phyloP scores from a whole-genome alignment of 345 rosid species.

The Cardamine occulta region DNA sequence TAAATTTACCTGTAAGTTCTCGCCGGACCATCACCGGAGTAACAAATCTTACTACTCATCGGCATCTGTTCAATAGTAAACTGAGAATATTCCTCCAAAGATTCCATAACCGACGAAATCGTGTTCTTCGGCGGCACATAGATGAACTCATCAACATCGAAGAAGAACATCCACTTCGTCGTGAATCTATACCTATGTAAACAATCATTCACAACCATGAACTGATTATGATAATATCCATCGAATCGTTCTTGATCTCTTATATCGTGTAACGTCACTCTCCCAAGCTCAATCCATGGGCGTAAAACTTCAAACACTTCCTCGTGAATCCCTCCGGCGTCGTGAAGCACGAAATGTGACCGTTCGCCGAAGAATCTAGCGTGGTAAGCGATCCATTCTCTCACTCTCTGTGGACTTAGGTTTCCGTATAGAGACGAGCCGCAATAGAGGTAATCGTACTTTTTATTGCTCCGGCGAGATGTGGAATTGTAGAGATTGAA shows the following conservation, averaged over 20 bases:
- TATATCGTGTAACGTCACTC: slow-evolving; percentile 77
- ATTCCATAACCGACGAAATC: slow-evolving; percentile 62
- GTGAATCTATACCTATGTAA: slow-evolving; percentile 73
- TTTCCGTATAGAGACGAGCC: slow-evolving; percentile 84
- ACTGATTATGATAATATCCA: slow-evolving; percentile 94
- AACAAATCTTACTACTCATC: slow-evolving; percentile 77
- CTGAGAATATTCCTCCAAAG: slow-evolving; percentile 63
- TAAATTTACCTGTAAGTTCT: slow-evolving; percentile 62
- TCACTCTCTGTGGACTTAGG: slow-evolving; percentile 74
- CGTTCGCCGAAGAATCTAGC: slow-evolving; percentile 66
- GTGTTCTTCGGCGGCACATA: slow-evolving; percentile 61
- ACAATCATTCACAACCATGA: slow-evolving; percentile 92
- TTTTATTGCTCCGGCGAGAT: slow-evolving; percentile 38
- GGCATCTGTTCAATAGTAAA: slow-evolving; percentile 87
- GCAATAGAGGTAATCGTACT: slow-evolving; percentile 82
- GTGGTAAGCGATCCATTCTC: slow-evolving; percentile 95
- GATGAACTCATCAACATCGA: slow-evolving; percentile 82
- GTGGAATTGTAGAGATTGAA: slow-evolving; percentile 41
- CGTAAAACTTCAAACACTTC: slow-evolving; percentile 73
- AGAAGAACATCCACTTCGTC: slow-evolving; percentile 94
- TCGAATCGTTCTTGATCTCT: slow-evolving; percentile 88
- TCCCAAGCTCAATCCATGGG: slow-evolving; percentile 95
- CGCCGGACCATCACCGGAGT: slow-evolving; percentile 58
- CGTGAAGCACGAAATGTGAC: slow-evolving; percentile 85
- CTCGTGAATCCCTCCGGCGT: slow-evolving; percentile 82